phyloP scores from a whole-genome alignment of 306 rosid species.

The Boehmeria nivea region DNA sequence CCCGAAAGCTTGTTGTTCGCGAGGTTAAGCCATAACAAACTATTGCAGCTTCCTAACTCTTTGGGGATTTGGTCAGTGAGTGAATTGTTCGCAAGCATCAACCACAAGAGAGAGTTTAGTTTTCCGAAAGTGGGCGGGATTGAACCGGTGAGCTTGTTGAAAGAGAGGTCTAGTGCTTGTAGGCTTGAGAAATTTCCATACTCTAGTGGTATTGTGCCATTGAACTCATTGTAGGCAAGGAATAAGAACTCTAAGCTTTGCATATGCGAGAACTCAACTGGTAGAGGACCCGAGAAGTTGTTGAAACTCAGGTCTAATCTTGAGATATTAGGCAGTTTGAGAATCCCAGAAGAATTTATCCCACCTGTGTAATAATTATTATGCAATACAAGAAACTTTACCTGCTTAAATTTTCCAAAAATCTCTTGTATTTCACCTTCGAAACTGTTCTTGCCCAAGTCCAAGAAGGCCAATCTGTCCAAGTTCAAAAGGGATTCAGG shows the following conservation, averaged over 20 bases:
- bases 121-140: constrained; percentile 78
- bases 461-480: constrained; percentile 64
- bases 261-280: constrained; percentile 58
- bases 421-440: constrained; percentile 57
- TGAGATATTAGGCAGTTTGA: constrained; percentile 44
- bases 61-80: constrained; percentile 62
- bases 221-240: constrained; percentile 71
- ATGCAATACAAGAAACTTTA: constrained; percentile 65
- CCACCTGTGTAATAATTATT: constrained; percentile 66
- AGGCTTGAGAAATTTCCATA: constrained; percentile 47
- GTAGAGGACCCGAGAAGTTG: constrained; percentile 69
- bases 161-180: constrained; percentile 80
- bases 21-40: constrained; percentile 91
- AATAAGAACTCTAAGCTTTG: constrained; percentile 52
- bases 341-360: constrained; percentile 59
- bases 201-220: constrained; percentile 56
- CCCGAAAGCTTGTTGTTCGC: constrained; percentile 75
- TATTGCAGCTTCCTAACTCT: constrained; percentile 69
- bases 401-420: constrained; percentile 63
- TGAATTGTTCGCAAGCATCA: constrained; percentile 81
- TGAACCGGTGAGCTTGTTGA: constrained; percentile 57
- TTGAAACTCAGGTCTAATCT: constrained; percentile 71
- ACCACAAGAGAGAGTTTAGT: constrained; percentile 73
- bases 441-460: constrained; percentile 70
- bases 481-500: constrained; percentile 57